Conservation (phyloP, 2,329 filamentous ascomycete species). For the Alternaria gaisen region DNA sequence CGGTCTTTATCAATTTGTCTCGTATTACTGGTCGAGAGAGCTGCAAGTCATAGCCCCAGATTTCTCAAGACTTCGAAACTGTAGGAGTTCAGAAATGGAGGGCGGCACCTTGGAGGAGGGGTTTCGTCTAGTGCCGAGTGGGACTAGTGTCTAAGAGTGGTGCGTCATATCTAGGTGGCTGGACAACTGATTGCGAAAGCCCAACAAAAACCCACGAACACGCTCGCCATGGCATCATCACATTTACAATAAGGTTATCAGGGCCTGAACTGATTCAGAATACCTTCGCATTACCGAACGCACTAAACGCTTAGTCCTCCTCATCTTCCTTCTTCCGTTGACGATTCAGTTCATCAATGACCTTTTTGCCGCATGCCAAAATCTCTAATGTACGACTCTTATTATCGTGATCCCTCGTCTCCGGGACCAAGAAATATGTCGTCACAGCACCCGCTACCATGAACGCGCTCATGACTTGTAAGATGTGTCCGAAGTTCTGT, state of each 20-base stretch:
- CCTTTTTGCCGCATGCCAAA: constrained; percentile 41
- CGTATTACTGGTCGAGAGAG: neutral
- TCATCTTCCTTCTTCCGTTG: constrained; percentile 36
- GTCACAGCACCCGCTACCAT: constrained; percentile 46
- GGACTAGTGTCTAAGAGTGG: neutral
- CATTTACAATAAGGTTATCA: neutral
- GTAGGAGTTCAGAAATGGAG: neutral
- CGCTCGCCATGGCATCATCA: neutral
- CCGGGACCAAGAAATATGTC: constrained; percentile 44
- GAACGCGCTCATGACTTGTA: constrained; percentile 47
- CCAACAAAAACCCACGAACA: neutral
- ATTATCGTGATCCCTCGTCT: constrained; percentile 45
- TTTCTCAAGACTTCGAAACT: neutral
- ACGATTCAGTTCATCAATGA: constrained; percentile 43
- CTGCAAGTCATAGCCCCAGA: neutral
- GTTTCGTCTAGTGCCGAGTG: neutral
- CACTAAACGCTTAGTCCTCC: constrained; percentile 17
- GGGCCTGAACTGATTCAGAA: neutral
- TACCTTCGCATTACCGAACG: neutral
- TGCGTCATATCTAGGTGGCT: neutral
- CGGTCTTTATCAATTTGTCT: neutral
- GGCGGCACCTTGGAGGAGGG: neutral
- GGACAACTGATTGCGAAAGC: neutral
- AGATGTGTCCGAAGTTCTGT: constrained; percentile 40
- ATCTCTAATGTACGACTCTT: constrained; percentile 46